Percentiles rank a stretch among this genome's conserved stretches.
Evolutionary conservation across 2,329 filamentous ascomycete species (phyloP).

Genomic region (Colletotrichum gigasporum): DNA sequence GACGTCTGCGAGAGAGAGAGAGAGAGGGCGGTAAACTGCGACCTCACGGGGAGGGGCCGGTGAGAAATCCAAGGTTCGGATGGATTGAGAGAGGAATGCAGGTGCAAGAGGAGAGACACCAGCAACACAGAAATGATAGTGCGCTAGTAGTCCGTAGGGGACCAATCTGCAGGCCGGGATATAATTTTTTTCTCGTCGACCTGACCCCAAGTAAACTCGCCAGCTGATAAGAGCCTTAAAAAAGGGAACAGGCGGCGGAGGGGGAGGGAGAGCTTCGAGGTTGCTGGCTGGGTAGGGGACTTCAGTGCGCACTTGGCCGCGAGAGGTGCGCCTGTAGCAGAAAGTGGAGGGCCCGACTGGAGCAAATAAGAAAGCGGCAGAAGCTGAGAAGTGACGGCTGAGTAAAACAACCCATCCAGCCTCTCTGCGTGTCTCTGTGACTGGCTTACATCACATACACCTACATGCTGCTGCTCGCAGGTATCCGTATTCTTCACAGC

Average conservation of each 20-base stretch:
- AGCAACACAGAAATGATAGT: too few relatives aligned
- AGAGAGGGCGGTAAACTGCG: neutral
- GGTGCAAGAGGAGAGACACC: neutral
- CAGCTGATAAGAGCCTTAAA: constrained; percentile 21
- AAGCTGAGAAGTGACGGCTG: constrained; percentile 6
- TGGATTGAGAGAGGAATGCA: neutral
- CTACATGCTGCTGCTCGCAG: too few relatives aligned
- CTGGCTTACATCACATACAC: too few relatives aligned
- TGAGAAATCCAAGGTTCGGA: too few relatives aligned
- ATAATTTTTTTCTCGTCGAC: neutral
- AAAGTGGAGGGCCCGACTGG: constrained; percentile 14
- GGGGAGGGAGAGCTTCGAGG: too few relatives aligned
- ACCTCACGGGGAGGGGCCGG: neutral
- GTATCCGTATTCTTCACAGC: too few relatives aligned
- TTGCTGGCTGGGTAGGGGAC: too few relatives aligned
- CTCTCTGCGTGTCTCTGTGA: too few relatives aligned
- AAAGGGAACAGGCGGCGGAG: neutral
- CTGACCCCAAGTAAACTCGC: neutral
- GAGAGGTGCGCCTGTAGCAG: constrained; percentile 7
- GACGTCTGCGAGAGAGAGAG: neutral
- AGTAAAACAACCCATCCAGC: too few relatives aligned
- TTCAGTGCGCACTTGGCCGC: neutral
- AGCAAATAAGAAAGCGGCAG: neutral
- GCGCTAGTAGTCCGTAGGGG: neutral
- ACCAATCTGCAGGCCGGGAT: constrained; percentile 21